A percentile compares a stretch with the other conserved stretches of the same genome.
phyloP scores from a whole-genome alignment of 768 basidiomycete species.

The Suillus paluster region DNA sequence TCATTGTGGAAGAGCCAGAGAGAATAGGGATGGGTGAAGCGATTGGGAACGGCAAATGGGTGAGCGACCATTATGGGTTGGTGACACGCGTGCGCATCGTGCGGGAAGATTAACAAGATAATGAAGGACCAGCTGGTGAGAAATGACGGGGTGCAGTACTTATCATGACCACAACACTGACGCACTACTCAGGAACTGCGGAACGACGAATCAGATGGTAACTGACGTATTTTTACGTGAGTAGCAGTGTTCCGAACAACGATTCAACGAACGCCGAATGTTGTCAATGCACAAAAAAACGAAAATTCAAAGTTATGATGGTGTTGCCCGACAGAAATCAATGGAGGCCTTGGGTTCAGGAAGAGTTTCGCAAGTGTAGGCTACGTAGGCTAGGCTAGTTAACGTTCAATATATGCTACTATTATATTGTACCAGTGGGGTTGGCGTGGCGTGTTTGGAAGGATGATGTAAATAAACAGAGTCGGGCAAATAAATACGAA shows the following conservation, averaged over 20 bases:
- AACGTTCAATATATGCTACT: too few species aligned
- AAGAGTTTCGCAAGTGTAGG: neutral
- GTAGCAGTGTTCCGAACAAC: neutral
- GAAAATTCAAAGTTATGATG: neutral
- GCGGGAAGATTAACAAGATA: constrained; percentile 20
- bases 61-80: constrained; percentile 75
- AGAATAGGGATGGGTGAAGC: constrained; percentile 61
- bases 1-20: constrained; percentile 56
- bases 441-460: constrained; percentile 11
- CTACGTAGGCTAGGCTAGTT: too few species aligned
- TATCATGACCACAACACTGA: constrained; percentile 6
- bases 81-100: constrained; percentile 40
- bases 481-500: constrained; percentile 37
- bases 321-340: neutral
- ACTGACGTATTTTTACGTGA: constrained; percentile 15
- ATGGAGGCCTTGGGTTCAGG: neutral
- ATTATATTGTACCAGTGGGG: too few species aligned
- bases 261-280: neutral
- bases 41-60: constrained; percentile 49
- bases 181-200: constrained; percentile 2
- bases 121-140: neutral
- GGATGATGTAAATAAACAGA: constrained; percentile 16
- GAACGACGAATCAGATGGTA: neutral
- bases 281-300: too few species aligned
- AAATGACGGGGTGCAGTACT: neutral